Percentiles rank a stretch among this genome's conserved stretches.
Evolutionary conservation across 805 yeast genomes (phyloP).

Genomic region (Metschnikowia arizonensis): DNA sequence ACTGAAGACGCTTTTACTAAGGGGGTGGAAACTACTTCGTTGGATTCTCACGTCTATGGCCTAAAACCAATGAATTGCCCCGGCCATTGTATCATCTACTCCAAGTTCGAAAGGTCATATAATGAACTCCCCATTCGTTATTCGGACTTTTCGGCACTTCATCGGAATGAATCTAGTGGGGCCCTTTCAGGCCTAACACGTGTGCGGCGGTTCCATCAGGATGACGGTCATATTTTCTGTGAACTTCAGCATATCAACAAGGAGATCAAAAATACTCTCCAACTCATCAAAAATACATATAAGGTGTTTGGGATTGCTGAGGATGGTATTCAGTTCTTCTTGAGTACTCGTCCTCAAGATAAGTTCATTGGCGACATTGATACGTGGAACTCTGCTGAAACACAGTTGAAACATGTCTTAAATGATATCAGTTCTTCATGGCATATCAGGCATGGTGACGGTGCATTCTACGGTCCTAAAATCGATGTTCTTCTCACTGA

Average conservation of each 20-base stretch:
- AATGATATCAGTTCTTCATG: constrained; percentile 53
- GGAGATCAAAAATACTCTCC: constrained; percentile 71
- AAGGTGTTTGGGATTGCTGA: constrained; percentile 55
- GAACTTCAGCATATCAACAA: constrained; percentile 65
- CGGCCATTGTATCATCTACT: constrained; percentile 85
- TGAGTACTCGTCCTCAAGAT: constrained; percentile 81
- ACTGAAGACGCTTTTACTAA: constrained; percentile 7
- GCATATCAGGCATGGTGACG: constrained; percentile 85
- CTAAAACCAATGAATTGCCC: constrained; percentile 96
- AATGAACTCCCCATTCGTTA: constrained; percentile 81
- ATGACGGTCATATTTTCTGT: constrained; percentile 96
- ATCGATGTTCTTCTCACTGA: constrained; percentile 84
- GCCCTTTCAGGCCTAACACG: constrained; percentile 90
- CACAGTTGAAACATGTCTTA: constrained; percentile 56
- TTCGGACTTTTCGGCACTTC: constrained; percentile 88
- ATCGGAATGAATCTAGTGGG: constrained; percentile 92
- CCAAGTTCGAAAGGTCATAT: constrained; percentile 71
- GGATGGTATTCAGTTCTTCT: constrained; percentile 51
- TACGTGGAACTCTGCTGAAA: constrained; percentile 84
- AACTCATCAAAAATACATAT: constrained; percentile 73
- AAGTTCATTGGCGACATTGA: constrained; percentile 69
- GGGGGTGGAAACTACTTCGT: constrained; percentile 10
- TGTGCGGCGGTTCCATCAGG: constrained; percentile 94
- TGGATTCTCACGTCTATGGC: constrained; percentile 52
- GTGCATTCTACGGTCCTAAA: constrained; percentile 96